phyloP scores from a whole-genome alignment of 805 yeast species.

The Hanseniaspora osmophila region DNA sequence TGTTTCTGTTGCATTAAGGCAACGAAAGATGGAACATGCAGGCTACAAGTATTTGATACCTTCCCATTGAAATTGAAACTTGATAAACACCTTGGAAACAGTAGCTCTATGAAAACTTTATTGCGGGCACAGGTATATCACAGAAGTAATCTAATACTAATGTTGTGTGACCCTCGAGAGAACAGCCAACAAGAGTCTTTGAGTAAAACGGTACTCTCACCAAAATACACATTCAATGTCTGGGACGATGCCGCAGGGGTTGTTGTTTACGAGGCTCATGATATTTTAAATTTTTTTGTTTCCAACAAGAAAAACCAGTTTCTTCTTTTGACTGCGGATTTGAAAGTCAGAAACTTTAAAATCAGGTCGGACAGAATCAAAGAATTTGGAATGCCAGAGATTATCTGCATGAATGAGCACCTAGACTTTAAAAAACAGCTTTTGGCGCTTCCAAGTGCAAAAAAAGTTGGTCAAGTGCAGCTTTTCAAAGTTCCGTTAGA shows the following conservation, averaged over 20 bases:
- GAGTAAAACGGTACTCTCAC: no score
- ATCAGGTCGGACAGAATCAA: not conserved
- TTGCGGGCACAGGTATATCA: not conserved
- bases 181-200: not conserved
- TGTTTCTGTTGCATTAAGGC: not conserved
- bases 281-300: not conserved
- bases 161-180: not conserved
- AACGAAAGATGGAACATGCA: not conserved
- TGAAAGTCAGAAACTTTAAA: not conserved
- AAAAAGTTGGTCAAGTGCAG: constrained; percentile 65
- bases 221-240: not conserved
- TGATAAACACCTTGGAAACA: not conserved
- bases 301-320: not conserved
- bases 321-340: not conserved
- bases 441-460: constrained; percentile 24
- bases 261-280: not conserved
- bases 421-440: not conserved
- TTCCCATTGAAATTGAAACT: not conserved
- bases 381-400: not conserved
- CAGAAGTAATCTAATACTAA: not conserved
- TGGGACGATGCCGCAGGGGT: not conserved
- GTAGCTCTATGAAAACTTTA: not conserved
- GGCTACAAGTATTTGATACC: not conserved
- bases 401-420: not conserved
- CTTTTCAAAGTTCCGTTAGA: constrained; percentile 43